These are phyloP conservation scores for Daldinia loculata DNA, from an alignment of 495 filamentous ascomycete species.

Conservation along the genomic window DNA sequence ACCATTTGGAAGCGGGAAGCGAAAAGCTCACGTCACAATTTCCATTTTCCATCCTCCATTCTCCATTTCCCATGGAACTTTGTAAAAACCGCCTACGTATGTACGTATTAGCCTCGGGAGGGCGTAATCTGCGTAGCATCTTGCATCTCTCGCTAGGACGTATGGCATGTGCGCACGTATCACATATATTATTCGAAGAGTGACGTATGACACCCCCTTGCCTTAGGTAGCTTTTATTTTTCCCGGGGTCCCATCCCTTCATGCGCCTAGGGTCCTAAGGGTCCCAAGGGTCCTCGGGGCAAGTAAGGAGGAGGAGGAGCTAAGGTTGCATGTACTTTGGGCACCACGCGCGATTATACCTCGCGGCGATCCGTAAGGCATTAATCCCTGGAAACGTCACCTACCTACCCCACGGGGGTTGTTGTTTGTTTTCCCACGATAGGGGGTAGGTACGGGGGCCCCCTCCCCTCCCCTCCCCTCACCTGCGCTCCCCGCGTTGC, in stretches of 20 bases:
- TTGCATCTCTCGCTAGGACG: constrained; percentile 14
- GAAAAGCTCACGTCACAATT: constrained; percentile 1
- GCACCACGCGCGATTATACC: constrained; percentile 33
- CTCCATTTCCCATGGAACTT: constrained; percentile 10
- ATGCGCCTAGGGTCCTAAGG: constrained; percentile 28
- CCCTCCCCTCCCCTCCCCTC: background rate
- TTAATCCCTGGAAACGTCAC: constrained; percentile 29
- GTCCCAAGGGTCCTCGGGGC: background rate
- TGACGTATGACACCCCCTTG: background rate
- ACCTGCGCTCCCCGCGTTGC: constrained; percentile 2
- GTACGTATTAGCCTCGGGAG: constrained; percentile 2
- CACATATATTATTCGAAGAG: constrained; percentile 23
- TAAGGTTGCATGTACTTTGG: constrained; percentile 10
- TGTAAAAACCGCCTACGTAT: background rate
- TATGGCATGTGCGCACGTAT: constrained; percentile 22
- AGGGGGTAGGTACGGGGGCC: background rate
- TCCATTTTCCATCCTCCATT: constrained; percentile 1
- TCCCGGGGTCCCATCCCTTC: constrained; percentile 6
- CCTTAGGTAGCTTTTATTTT: background rate
- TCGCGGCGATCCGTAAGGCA: constrained; percentile 28
- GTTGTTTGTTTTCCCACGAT: background rate
- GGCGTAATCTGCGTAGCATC: constrained; percentile 5
- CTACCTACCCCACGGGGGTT: constrained; percentile 7
- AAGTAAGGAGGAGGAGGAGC: background rate
- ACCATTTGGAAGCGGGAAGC: constrained; percentile 1